Conservation (phyloP, 2,329 filamentous ascomycete genomes). For the Coniochaeta sp. region DNA sequence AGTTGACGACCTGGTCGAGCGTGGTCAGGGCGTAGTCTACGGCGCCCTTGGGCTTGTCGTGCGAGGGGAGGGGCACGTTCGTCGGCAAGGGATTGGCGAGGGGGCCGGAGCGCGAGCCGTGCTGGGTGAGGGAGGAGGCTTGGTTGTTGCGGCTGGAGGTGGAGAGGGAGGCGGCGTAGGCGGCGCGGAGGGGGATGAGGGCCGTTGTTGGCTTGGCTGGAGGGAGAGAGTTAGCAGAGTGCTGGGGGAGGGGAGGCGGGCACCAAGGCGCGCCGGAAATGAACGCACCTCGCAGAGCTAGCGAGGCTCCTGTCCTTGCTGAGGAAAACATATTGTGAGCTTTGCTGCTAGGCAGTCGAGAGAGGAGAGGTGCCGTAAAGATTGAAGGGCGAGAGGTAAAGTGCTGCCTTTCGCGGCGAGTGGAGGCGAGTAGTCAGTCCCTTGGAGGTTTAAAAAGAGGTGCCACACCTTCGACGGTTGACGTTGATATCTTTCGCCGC, state of each 20-base stretch:
- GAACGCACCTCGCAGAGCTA: slow-evolving; percentile 44
- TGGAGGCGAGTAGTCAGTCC: slow-evolving; percentile 1
- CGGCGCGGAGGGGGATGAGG: slow-evolving; percentile 56
- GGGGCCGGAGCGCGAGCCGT: slow-evolving; percentile 42
- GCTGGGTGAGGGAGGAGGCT: slow-evolving; percentile 40
- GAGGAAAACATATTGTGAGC: slow-evolving; percentile 37
- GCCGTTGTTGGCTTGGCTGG: slow-evolving; percentile 60
- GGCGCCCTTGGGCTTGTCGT: slow-evolving; percentile 72
- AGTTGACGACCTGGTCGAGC: slow-evolving; percentile 74
- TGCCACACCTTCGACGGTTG: not conserved
- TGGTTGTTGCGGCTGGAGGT: slow-evolving; percentile 56
- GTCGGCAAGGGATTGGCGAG: slow-evolving; percentile 50
- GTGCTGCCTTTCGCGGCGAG: not conserved
- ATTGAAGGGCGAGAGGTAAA: not conserved
- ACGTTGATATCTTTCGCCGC: slow-evolving; percentile 5
- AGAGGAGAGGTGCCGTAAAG: not conserved
- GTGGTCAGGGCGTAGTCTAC: slow-evolving; percentile 81
- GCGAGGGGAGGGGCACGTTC: slow-evolving; percentile 70
- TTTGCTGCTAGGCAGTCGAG: not conserved
- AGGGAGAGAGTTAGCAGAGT: slow-evolving; percentile 16
- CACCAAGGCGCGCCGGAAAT: not conserved
- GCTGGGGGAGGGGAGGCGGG: not conserved
- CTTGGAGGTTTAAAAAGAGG: not conserved
- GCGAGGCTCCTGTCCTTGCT: slow-evolving; percentile 42
- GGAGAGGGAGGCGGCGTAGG: slow-evolving; percentile 54